Conservation (phyloP, 139 green algal genomes). For the Monoraphidium neglectum region DNA sequence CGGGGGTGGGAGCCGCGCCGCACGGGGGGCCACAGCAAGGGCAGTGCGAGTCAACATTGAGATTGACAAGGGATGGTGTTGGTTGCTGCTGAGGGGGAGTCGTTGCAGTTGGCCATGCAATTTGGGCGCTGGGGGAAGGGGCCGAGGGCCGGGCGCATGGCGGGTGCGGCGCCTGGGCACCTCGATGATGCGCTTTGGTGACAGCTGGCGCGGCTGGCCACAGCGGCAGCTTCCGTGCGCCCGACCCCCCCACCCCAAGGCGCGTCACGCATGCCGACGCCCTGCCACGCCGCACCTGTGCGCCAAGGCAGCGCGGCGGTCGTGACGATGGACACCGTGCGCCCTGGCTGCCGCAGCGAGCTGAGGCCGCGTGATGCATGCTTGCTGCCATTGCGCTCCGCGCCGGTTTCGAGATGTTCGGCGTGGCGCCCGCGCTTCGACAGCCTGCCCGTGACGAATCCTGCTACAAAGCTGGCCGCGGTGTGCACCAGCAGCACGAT, state of each 20-base stretch:
- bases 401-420: no score
- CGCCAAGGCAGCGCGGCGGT: slow-evolving; percentile 94
- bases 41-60: not conserved
- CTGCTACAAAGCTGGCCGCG: no score
- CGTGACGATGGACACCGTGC: slow-evolving; percentile 87
- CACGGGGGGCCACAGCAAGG: not conserved
- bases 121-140: not conserved
- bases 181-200: not conserved
- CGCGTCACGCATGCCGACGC: no score
- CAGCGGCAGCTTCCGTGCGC: not conserved
- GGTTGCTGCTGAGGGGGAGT: no score
- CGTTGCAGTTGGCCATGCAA: no score
- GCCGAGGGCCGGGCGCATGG: not conserved
- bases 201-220: not conserved
- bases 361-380: not conserved
- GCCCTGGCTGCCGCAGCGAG: slow-evolving; percentile 52
- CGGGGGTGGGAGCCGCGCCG: not conserved
- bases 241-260: not conserved
- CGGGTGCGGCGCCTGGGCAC: not conserved
- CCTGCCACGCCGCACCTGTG: slow-evolving; percentile 53
- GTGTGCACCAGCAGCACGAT: no score
- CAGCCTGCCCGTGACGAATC: no score
- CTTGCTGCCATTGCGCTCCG: no score
- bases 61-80: no score
- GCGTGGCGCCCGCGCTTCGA: no score